Base-by-base conservation (phyloP, 2,329 filamentous ascomycete species). In the Chaetomium sp. region DNA sequence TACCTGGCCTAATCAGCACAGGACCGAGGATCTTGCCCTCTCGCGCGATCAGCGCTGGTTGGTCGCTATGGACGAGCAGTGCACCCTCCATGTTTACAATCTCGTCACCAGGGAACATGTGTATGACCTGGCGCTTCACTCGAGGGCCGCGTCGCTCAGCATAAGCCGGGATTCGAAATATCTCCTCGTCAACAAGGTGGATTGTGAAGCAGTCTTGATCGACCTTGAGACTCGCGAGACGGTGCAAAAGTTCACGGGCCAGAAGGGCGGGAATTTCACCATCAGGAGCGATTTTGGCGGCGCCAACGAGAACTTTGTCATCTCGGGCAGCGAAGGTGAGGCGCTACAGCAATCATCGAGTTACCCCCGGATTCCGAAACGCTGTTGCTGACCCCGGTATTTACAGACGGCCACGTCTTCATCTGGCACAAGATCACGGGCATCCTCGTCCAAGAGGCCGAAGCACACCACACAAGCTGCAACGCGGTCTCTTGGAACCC, bases 401-500 rank as follows among this genome's bases (percentile, higher is more conserved):
- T 23, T 47, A 13, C 35, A 84, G 86, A 87, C 68, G 87, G 87
- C 2, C 83, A 85, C 63, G 85, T 98, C 50, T 90, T 92, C 74
- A 91, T 99, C 67, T 98, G 93, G 92, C 91, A 97, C 75, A 95
- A 92, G 76, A 89, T 88, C 63, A 92, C 90, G 42, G 92, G 92
- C 6, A 82, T 84, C 6, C 82, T 90, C 0, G 87, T 99, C 6
- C 91, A 93, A 73, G 88, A 86, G 56, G 80, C 98, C 2, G 84
- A 87, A 35, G 93, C 88, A 0, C 94, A 98, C 71, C 79, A 81
- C 7, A 83, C 85, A 13, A 89, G 92, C 38, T 94, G 95, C 69
- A 98, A 97, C 74, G 86, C 92, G 8, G 90, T 96, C 45, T 85
- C 90, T 25, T 99, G 95, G 94, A 95, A 94, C 72, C 93, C 95